Percentiles rank a stretch among this genome's conserved stretches.
Evolutionary conservation across 2,329 filamentous ascomycete species (phyloP).

Genomic region (Teratosphaeria destructans): DNA sequence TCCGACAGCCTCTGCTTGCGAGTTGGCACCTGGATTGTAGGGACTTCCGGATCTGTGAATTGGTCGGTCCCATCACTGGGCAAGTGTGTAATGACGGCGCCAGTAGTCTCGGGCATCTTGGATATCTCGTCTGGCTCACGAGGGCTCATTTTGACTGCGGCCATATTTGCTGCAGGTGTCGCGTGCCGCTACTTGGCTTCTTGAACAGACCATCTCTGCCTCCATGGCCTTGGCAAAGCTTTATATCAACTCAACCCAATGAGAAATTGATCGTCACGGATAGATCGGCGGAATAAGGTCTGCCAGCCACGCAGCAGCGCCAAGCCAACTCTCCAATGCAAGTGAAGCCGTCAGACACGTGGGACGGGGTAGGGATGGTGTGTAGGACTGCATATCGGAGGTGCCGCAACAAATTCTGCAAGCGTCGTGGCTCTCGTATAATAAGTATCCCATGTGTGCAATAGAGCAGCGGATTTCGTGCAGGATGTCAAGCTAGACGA

Average conservation of each 20-base stretch:
- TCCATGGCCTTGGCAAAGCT: not conserved
- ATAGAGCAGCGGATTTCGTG: not conserved
- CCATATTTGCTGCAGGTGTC: not conserved
- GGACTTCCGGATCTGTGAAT: conserved; percentile 1
- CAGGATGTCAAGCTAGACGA: not conserved
- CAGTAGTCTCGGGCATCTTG: not conserved
- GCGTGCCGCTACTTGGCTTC: not conserved
- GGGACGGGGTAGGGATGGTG: not conserved
- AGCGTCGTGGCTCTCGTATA: not conserved
- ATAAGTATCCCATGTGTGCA: not conserved
- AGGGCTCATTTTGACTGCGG: not conserved
- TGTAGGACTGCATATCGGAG: not conserved
- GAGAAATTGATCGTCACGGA: not conserved
- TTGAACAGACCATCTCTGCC: not conserved
- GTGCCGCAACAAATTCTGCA: not conserved
- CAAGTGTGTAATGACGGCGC: not conserved
- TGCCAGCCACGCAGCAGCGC: not conserved
- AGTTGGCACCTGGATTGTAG: conserved; percentile 2
- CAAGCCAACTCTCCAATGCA: not conserved
- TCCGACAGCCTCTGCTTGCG: conserved; percentile 8
- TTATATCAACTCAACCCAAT: not conserved
- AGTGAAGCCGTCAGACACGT: not conserved
- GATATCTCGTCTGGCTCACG: not conserved
- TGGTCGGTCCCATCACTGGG: not conserved
- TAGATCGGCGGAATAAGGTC: not conserved